These are phyloP conservation scores for Debaryomyces prosopidis DNA, from an alignment of 805 yeast species.

Conservation along the genomic window DNA sequence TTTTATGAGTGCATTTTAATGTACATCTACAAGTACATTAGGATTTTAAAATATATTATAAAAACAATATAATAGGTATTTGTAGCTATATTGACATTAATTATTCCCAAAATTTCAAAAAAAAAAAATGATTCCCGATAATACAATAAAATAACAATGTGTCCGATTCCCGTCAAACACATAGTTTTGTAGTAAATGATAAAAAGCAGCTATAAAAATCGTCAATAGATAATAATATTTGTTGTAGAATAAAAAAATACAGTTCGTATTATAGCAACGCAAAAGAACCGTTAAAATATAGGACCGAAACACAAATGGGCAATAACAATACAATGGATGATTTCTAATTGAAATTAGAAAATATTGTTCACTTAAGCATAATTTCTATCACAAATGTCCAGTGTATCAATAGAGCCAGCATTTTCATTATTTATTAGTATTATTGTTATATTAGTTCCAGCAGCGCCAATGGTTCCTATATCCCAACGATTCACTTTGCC, in stretches of 20 bases:
- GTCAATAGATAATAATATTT: slow-evolving; percentile 14
- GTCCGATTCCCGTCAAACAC: slow-evolving; percentile 19
- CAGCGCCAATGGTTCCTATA: not conserved
- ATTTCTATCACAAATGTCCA: slow-evolving; percentile 1
- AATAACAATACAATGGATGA: not conserved
- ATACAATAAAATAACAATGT: not conserved
- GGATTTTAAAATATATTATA: not conserved
- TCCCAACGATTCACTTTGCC: not conserved
- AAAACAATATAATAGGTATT: not conserved
- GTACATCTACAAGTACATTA: not conserved
- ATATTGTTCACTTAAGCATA: slow-evolving; percentile 13
- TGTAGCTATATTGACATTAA: not conserved
- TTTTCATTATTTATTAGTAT: slow-evolving; percentile 1
- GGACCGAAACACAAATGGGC: not conserved
- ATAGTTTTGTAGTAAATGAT: slow-evolving; percentile 4
- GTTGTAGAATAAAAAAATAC: slow-evolving; percentile 6
- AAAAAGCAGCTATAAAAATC: slow-evolving; percentile 6
- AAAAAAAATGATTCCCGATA: not conserved
- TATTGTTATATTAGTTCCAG: not conserved
- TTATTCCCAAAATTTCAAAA: not conserved
- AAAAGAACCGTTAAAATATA: not conserved
- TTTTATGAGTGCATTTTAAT: too few species aligned
- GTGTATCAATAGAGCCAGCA: not conserved
- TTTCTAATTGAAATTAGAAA: not conserved
- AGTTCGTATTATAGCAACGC: slow-evolving; percentile 11